Evolutionary conservation across 2,329 filamentous ascomycete species (phyloP).

Genomic region (Arthroderma sp.): DNA sequence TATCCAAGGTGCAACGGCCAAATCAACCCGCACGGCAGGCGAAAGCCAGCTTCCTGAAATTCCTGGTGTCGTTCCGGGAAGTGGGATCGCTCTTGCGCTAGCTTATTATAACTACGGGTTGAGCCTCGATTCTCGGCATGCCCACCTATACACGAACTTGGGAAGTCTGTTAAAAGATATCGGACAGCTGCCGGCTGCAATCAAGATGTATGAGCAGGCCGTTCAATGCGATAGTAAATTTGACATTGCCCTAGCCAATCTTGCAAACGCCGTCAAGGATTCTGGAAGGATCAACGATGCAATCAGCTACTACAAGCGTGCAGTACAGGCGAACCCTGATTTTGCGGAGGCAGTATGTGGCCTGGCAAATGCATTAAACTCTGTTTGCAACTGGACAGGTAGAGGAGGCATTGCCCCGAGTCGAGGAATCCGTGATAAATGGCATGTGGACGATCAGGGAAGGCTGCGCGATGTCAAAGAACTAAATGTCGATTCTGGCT

Average conservation of each 20-base stretch:
- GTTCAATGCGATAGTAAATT: slow-evolving; percentile 88
- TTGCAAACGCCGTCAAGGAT: slow-evolving; percentile 96
- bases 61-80: slow-evolving; percentile 71
- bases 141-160: slow-evolving; percentile 91
- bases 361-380: slow-evolving; percentile 85
- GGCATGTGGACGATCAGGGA: slow-evolving; percentile 80
- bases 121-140: slow-evolving; percentile 72
- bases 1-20: slow-evolving; percentile 57
- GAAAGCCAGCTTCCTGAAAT: slow-evolving; percentile 40
- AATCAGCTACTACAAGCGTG: slow-evolving; percentile 79
- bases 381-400: slow-evolving; percentile 87
- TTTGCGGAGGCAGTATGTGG: slow-evolving; percentile 97
- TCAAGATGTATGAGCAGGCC: slow-evolving; percentile 93
- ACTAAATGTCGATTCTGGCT: slow-evolving; percentile 53
- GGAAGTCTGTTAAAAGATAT: slow-evolving; percentile 94
- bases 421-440: slow-evolving; percentile 63
- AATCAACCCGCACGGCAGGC: slow-evolving; percentile 21
- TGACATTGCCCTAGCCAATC: slow-evolving; percentile 89
- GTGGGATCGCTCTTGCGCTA: slow-evolving; percentile 73
- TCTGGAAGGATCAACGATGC: slow-evolving; percentile 85
- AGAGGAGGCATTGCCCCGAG: slow-evolving; percentile 73
- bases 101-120: slow-evolving; percentile 94
- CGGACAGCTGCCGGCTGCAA: slow-evolving; percentile 78
- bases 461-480: slow-evolving; percentile 64
- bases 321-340: slow-evolving; percentile 80